A percentile compares a stretch with the other conserved stretches of the same genome.
These are phyloP conservation scores for Microcyclospora tardicrescens DNA, from an alignment of 2,329 filamentous ascomycete species.

Conservation along the genomic window DNA sequence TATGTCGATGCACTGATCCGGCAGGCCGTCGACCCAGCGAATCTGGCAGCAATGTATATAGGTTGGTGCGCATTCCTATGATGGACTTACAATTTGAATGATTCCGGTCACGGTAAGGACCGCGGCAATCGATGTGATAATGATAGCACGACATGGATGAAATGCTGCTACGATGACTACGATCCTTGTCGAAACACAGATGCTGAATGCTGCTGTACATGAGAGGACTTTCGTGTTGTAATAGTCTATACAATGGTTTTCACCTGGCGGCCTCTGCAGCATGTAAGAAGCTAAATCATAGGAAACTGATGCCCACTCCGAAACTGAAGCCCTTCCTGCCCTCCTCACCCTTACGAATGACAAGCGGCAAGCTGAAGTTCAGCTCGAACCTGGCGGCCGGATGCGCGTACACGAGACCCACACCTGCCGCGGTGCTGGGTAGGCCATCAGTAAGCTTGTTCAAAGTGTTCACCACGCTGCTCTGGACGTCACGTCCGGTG, in stretches of 20 bases:
- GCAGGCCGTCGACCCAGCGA: slow-evolving; percentile 66
- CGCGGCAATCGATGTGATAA: no score
- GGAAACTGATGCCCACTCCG: slow-evolving; percentile 90
- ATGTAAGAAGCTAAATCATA: slow-evolving; percentile 40
- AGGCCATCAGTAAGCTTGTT: slow-evolving; percentile 59
- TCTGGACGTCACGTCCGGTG: slow-evolving; percentile 38
- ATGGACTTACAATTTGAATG: neutral
- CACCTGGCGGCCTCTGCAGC: no score
- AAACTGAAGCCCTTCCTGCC: slow-evolving; percentile 84
- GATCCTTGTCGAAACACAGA: no score
- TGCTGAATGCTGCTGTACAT: no score
- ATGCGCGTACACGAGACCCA: slow-evolving; percentile 90
- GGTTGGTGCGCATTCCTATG: slow-evolving; percentile 70
- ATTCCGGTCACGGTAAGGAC: no score
- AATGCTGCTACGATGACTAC: no score
- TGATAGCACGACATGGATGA: no score
- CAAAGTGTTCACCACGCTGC: slow-evolving; percentile 49
- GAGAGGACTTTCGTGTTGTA: no score
- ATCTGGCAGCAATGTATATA: slow-evolving; percentile 90
- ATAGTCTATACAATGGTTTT: no score
- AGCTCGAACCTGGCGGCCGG: slow-evolving; percentile 87
- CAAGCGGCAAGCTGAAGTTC: slow-evolving; percentile 83
- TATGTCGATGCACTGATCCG: slow-evolving; percentile 93
- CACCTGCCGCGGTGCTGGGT: slow-evolving; percentile 73
- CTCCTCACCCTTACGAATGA: slow-evolving; percentile 70